phyloP scores from a whole-genome alignment of 106 monocot species.

The Xerophyta viscosa region DNA sequence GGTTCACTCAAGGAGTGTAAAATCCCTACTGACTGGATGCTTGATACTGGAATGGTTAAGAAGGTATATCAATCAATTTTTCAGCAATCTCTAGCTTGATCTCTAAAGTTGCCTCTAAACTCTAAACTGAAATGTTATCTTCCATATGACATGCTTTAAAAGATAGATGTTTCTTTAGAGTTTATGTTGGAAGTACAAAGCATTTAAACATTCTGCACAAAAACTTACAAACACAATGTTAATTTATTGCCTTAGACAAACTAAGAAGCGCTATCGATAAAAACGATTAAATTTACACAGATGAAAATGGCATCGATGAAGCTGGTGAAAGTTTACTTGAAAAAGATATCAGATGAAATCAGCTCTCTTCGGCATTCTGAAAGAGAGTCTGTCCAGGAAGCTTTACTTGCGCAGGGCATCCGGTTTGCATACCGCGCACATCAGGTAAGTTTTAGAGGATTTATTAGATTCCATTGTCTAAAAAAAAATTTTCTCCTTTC shows the following conservation, averaged over 20 bases:
- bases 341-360: constrained; percentile 56
- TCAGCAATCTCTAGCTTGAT: background rate
- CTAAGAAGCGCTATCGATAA: too few species aligned
- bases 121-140: too few species aligned
- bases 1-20: constrained; percentile 40
- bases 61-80: constrained; percentile 47
- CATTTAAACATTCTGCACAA: too few species aligned
- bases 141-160: too few species aligned
- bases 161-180: too few species aligned
- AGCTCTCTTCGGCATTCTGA: constrained; percentile 28
- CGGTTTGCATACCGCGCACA: constrained; percentile 75
- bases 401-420: constrained; percentile 59
- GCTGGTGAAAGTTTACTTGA: constrained; percentile 59
- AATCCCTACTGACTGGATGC: constrained; percentile 87
- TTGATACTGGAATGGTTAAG: constrained; percentile 67
- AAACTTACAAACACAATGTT: too few species aligned
- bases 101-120: too few species aligned
- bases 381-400: constrained; percentile 44
- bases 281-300: constrained; percentile 20
- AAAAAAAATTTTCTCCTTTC: background rate
- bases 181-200: too few species aligned
- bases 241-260: too few species aligned
- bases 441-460: constrained; percentile 31
- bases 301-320: constrained; percentile 61
- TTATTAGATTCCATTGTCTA: background rate